These are phyloP conservation scores for Metschnikowia kunwiensis DNA, from an alignment of 805 yeast genomes.

Conservation along the genomic window DNA sequence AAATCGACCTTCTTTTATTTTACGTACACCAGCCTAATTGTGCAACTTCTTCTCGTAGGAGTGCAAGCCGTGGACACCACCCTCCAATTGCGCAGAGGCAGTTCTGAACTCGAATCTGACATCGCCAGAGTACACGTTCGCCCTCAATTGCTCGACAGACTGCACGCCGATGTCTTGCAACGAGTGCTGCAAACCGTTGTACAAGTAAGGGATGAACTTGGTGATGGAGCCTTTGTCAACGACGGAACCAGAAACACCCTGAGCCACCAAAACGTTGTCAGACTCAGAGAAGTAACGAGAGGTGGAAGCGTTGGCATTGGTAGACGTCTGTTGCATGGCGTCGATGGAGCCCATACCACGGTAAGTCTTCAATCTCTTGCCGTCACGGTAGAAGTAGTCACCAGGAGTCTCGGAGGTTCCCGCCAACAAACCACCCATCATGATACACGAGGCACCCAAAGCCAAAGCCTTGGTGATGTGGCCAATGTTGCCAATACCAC, in stretches of 20 bases:
- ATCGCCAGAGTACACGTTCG: conserved; percentile 58
- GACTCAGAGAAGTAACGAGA: conserved; percentile 97
- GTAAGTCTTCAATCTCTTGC: conserved; percentile 94
- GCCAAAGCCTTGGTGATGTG: conserved; percentile 97
- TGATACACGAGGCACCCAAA: conserved; percentile 93
- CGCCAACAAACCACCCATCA: conserved; percentile 99
- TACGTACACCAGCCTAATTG: conserved; percentile 61
- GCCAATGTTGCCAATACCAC: conserved; percentile 98
- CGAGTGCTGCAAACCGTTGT: conserved; percentile 96
- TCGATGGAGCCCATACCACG: conserved; percentile 99
- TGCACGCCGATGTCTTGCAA: conserved; percentile 94
- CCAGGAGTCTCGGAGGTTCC: conserved; percentile 99
- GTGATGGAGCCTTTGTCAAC: conserved; percentile 94
- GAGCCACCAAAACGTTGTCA: conserved; percentile 95
- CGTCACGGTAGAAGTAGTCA: conserved; percentile 95
- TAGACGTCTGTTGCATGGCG: conserved; percentile 92
- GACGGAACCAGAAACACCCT: conserved; percentile 97
- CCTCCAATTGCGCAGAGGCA: conserved; percentile 97
- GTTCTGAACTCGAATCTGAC: conserved; percentile 97
- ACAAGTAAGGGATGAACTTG: conserved; percentile 91
- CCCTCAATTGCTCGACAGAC: conserved; percentile 62
- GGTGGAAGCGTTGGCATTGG: conserved; percentile 93
- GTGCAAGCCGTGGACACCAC: conserved; percentile 95
- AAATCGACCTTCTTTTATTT: neutral
- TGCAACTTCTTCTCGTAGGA: conserved; percentile 97